A percentile compares a stretch with the other conserved stretches of the same genome.
Conservation (phyloP, 495 filamentous ascomycete species). For the Sordaria brevicollis region DNA sequence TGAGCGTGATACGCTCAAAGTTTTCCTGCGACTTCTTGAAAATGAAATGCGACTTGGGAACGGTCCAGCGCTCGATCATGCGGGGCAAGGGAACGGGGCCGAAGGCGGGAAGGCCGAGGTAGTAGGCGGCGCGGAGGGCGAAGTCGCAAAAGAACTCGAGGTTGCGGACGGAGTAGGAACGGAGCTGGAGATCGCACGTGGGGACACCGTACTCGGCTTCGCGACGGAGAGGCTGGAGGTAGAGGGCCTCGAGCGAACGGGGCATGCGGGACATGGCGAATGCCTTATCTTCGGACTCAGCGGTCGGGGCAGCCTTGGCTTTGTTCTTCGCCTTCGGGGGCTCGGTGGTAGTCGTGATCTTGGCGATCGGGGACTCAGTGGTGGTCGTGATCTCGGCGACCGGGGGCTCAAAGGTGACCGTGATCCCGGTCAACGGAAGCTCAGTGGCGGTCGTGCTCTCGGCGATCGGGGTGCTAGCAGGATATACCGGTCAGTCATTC, state of each 20-base stretch:
- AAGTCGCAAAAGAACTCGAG: constrained; percentile 94
- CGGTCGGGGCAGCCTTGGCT: background rate
- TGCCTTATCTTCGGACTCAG: background rate
- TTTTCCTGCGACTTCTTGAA: constrained; percentile 98
- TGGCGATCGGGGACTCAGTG: background rate
- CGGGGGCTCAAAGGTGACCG: background rate
- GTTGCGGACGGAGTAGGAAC: constrained; percentile 83
- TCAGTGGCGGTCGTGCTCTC: too few relatives aligned
- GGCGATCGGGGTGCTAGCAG: background rate
- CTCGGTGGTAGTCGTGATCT: background rate
- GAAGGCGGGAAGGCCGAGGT: constrained; percentile 72
- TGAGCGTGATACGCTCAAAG: constrained; percentile 81
- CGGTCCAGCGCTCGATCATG: constrained; percentile 86
- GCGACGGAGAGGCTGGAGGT: constrained; percentile 75
- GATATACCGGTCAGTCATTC: background rate
- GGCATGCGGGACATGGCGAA: constrained; percentile 16
- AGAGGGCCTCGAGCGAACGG: constrained; percentile 55
- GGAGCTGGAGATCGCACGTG: constrained; percentile 81
- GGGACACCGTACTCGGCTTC: constrained; percentile 63
- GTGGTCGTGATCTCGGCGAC: too few relatives aligned
- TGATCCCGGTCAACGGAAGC: background rate
- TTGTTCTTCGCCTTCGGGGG: background rate
- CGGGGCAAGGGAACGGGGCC: constrained; percentile 85
- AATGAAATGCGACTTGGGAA: constrained; percentile 80
- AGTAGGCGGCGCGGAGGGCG: constrained; percentile 89